Percentiles rank a stretch among this genome's conserved stretches.
These are phyloP conservation scores for Coelastrella sp. DNA, from an alignment of 139 green algal species.

Conservation along the genomic window DNA sequence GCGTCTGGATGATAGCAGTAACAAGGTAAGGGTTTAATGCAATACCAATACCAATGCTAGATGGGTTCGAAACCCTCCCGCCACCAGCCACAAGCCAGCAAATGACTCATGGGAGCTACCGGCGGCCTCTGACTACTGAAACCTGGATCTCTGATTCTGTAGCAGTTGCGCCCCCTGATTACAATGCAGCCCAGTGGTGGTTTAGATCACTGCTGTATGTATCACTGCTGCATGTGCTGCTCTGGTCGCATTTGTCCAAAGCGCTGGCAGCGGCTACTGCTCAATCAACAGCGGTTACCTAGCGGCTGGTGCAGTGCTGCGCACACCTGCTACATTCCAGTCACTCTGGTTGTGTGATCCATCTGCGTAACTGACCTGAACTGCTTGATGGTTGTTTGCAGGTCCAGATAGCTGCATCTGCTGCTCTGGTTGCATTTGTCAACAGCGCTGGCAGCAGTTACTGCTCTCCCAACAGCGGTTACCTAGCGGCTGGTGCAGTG, in stretches of 20 bases:
- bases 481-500: slow-evolving; percentile 76
- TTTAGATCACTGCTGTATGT: background rate
- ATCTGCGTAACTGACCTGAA: no score
- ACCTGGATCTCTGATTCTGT: no score
- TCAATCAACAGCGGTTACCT: slow-evolving; percentile 80
- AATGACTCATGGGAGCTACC: no score
- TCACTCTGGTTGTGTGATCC: no score
- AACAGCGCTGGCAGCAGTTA: slow-evolving; percentile 53
- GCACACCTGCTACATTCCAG: background rate
- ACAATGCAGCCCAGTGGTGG: background rate
- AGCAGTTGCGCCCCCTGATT: background rate
- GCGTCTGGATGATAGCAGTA: slow-evolving; percentile 87
- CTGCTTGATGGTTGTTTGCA: background rate
- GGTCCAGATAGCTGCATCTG: slow-evolving; percentile 56
- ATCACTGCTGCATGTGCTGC: slow-evolving; percentile 53
- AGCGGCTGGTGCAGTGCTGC: slow-evolving; percentile 74
- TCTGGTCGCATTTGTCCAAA: slow-evolving; percentile 62
- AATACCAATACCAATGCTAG: background rate
- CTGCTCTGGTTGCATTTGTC: slow-evolving; percentile 64
- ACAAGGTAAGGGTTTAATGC: slow-evolving; percentile 58
- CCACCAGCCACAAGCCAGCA: background rate
- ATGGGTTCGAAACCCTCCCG: background rate
- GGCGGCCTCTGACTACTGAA: background rate
- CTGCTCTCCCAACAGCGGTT: slow-evolving; percentile 77
- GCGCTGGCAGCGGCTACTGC: slow-evolving; percentile 64